These are phyloP conservation scores for Cyberlindnera mycetangii DNA, from an alignment of 805 yeast species.

Conservation along the genomic window DNA sequence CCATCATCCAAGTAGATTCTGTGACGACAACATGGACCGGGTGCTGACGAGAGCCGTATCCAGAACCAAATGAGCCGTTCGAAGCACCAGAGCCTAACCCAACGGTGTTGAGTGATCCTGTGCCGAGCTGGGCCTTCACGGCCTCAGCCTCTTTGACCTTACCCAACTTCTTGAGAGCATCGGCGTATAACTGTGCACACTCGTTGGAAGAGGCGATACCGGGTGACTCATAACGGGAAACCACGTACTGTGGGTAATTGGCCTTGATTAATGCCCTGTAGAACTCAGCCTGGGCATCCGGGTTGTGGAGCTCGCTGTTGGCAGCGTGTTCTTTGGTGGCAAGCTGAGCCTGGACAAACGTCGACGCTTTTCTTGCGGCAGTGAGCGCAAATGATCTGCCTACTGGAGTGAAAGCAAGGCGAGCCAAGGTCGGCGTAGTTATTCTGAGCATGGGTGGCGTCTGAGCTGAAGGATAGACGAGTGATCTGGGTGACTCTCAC, in stretches of 20 bases:
- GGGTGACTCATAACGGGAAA: constrained; percentile 89
- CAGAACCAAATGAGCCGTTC: constrained; percentile 18
- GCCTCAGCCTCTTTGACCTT: constrained; percentile 74
- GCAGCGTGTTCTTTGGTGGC: constrained; percentile 83
- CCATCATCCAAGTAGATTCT: constrained; percentile 73
- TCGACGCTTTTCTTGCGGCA: constrained; percentile 24
- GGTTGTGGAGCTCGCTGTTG: constrained; percentile 65
- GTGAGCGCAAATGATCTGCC: constrained; percentile 10
- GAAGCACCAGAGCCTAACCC: constrained; percentile 10
- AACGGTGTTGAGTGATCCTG: constrained; percentile 22
- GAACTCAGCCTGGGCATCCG: constrained; percentile 77
- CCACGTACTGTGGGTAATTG: constrained; percentile 93
- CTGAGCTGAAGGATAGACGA: neutral
- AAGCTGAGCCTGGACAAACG: constrained; percentile 31
- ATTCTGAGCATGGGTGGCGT: constrained; percentile 15
- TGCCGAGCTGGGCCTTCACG: constrained; percentile 39
- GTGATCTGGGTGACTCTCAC: neutral
- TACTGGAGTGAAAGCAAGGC: constrained; percentile 9
- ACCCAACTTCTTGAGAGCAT: constrained; percentile 78
- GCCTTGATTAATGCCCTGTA: constrained; percentile 70
- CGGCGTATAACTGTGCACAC: constrained; percentile 74
- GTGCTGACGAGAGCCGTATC: constrained; percentile 62
- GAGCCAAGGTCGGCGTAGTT: constrained; percentile 8
- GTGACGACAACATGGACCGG: constrained; percentile 94
- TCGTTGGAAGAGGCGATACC: constrained; percentile 85